Base-by-base conservation (phyloP, 257 asterid species). In the Thymus mandschuricus region DNA sequence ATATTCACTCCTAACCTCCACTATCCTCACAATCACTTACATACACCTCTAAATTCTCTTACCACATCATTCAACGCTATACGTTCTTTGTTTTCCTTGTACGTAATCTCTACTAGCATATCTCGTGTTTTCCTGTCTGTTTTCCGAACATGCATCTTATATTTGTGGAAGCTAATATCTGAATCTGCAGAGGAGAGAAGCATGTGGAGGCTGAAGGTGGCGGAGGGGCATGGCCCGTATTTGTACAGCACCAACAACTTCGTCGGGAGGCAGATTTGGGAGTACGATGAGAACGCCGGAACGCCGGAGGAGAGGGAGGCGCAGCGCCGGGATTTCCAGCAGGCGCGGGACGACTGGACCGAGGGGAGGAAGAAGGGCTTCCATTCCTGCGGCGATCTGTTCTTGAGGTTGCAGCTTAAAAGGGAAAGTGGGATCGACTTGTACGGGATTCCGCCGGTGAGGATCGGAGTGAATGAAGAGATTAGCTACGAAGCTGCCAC, bases 191-290 rank as follows among this genome's bases (percentile, higher is more conserved):
- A 0, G 52, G 21, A 31, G 33, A 5, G 31, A 9, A 72, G 10
- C 15, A 86, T 86, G 92, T 86, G 92, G 92, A 82, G 59, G 74
- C 86, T 86, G 38, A 82, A 84, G 86, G 79, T 86, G 30, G 92
- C 85, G 1, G 80, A 86, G 76, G 89, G 89, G 10, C n/a, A 69
- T 6, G 83, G 82, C 5, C 87, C 87, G 6, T 84, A 82, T 45
- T 41, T 86, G 51, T 80, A 76, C 76, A 86, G 86, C 79, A 86
- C 89, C 60, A 86, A 86, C 72, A 86, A 86, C 71, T 84, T 74
- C 35, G 85, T 70, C 5, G 89, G 89, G 5, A 62, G 92, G 49
- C 92, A 86, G 48, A 76, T 67, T 11, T 86, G 92, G 89, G 92
- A 82, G 72, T 86, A 64, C n/a, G 88, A 86, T 21, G 77, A 77